Evolutionary conservation across 139 green algal genomes (phyloP).

Genomic region (Klebsormidium nitens): DNA sequence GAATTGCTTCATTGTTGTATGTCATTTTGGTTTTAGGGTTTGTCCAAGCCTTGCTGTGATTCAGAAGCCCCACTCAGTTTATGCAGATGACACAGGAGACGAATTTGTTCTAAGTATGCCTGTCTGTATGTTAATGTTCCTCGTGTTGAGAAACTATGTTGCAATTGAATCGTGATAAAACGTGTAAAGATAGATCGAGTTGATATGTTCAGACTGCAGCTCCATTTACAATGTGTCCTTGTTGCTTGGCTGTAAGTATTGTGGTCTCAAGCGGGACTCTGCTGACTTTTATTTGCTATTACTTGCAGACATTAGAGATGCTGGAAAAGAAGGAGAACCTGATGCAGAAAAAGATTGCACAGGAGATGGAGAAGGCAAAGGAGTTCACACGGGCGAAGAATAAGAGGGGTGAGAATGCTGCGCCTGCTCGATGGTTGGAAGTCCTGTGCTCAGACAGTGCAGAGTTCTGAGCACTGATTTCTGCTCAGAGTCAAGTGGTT

Average conservation of each 20-base stretch:
- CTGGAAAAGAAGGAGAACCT: constrained; percentile 82
- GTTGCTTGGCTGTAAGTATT: background rate
- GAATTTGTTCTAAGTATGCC: no score
- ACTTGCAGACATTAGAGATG: constrained; percentile 75
- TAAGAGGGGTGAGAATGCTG: constrained; percentile 59
- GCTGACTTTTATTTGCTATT: background rate
- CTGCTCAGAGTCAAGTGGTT: background rate
- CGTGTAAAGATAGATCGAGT: background rate
- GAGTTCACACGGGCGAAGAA: constrained; percentile 77
- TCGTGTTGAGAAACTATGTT: no score
- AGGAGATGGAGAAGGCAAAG: constrained; percentile 76
- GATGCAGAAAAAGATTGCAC: constrained; percentile 75
- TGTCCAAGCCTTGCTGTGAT: no score
- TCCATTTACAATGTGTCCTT: background rate
- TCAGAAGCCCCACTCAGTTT: no score
- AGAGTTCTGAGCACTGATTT: no score
- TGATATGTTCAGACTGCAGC: background rate
- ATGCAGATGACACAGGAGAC: no score
- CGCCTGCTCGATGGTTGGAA: constrained; percentile 80
- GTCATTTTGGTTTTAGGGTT: no score
- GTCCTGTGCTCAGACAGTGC: no score
- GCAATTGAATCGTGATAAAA: background rate
- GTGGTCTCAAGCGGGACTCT: background rate
- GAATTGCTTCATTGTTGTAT: no score
- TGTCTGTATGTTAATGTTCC: no score